Conservation (phyloP, 495 filamentous ascomycete species). For the Antarctomyces pellizariae region DNA sequence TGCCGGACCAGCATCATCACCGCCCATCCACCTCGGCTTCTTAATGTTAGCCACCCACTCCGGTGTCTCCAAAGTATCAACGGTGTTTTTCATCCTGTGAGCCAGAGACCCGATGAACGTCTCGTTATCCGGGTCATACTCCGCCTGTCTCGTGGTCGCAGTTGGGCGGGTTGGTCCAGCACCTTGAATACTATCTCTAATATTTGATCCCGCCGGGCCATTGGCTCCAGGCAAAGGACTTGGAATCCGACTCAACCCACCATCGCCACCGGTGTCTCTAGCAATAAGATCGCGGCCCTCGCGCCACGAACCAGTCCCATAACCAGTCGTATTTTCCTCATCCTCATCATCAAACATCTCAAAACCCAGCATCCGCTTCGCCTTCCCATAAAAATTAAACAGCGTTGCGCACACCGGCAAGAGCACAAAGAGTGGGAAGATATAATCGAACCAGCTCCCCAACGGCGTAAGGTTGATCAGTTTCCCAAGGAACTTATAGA, state of each 20-base stretch:
- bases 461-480: constrained; percentile 69
- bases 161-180: too few species aligned
- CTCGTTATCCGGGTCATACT: constrained; percentile 36
- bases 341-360: constrained; percentile 54
- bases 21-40: constrained; percentile 69
- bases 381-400: constrained; percentile 67
- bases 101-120: constrained; percentile 64
- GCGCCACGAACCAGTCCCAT: constrained; percentile 68
- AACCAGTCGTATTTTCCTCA: constrained; percentile 34
- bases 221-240: too few species aligned
- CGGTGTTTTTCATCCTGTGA: constrained; percentile 71
- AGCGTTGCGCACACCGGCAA: constrained; percentile 60
- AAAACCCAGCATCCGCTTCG: constrained; percentile 59
- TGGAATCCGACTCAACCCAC: too few species aligned
- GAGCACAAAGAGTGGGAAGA: constrained; percentile 73
- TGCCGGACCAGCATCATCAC: constrained; percentile 16
- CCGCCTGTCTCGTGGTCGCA: constrained; percentile 15
- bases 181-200: too few species aligned
- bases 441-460: constrained; percentile 61
- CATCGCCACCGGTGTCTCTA: too few species aligned
- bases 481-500: constrained; percentile 66
- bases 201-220: too few species aligned
- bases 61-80: constrained; percentile 64
- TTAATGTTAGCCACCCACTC: constrained; percentile 57
- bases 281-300: constrained; percentile 90